Conservation (phyloP, 2,329 filamentous ascomycete genomes). For the Phoma sp. region DNA sequence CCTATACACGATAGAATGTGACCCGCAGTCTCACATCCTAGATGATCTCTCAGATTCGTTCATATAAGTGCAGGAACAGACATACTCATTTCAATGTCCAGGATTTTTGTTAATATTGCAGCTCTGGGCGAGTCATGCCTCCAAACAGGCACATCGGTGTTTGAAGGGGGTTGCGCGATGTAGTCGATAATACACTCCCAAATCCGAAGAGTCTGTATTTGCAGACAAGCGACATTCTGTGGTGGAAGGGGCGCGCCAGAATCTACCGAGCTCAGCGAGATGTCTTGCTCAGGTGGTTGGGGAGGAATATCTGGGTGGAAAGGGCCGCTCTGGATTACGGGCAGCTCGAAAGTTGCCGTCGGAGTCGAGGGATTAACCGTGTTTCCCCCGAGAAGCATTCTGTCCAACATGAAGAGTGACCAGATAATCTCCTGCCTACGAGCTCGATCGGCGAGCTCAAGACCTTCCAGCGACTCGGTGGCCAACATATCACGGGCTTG, state of each 20-base stretch:
- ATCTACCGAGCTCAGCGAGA: slow-evolving; percentile 7
- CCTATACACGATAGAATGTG: slow-evolving; percentile 4
- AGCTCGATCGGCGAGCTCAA: slow-evolving; percentile 1
- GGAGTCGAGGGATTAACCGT: slow-evolving; percentile 3
- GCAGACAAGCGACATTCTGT: slow-evolving; percentile 4
- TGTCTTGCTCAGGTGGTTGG: background rate
- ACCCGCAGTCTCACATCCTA: slow-evolving; percentile 10
- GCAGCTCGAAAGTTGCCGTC: slow-evolving; percentile 2
- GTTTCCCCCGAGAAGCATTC: slow-evolving; percentile 14
- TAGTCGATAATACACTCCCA: slow-evolving; percentile 12
- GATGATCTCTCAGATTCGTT: background rate
- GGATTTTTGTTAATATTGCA: slow-evolving; percentile 6
- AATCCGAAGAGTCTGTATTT: slow-evolving; percentile 6
- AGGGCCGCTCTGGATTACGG: slow-evolving; percentile 7
- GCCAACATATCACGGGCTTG: slow-evolving; percentile 10
- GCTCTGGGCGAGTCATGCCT: slow-evolving; percentile 15
- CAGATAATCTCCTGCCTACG: slow-evolving; percentile 15
- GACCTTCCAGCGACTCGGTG: background rate
- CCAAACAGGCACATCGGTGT: slow-evolving; percentile 10
- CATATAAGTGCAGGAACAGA: background rate
- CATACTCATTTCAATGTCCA: slow-evolving; percentile 13
- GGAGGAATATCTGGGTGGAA: slow-evolving; percentile 2
- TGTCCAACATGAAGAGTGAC: slow-evolving; percentile 17
- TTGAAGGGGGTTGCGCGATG: slow-evolving; percentile 9
- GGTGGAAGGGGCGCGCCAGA: slow-evolving; percentile 3